phyloP scores from a whole-genome alignment of 2,329 filamentous ascomycete genomes.

The Claviceps arundinis region DNA sequence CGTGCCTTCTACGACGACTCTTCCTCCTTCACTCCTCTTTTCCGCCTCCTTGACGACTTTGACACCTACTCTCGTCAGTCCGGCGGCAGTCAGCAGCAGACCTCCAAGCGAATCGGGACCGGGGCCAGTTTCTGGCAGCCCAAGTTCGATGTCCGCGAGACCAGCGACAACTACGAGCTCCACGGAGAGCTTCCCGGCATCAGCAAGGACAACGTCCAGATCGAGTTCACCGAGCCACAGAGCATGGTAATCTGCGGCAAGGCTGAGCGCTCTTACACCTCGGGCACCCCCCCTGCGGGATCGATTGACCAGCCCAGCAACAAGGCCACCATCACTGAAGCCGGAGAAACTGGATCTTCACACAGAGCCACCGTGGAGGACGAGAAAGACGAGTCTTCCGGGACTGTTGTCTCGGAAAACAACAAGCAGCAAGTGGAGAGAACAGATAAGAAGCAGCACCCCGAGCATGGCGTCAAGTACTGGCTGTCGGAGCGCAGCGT shows the following conservation, averaged over 20 bases:
- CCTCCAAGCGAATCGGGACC: neutral
- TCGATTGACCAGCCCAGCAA: slow-evolving; percentile 25
- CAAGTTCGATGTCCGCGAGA: slow-evolving; percentile 61
- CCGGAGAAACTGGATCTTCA: slow-evolving; percentile 16
- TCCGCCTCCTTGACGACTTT: slow-evolving; percentile 46
- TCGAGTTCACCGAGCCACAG: slow-evolving; percentile 62
- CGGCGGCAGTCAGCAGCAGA: slow-evolving; percentile 4
- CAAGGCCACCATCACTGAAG: slow-evolving; percentile 24
- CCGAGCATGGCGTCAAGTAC: slow-evolving; percentile 36
- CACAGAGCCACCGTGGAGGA: slow-evolving; percentile 50
- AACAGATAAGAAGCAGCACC: slow-evolving; percentile 15
- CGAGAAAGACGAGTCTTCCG: slow-evolving; percentile 17
- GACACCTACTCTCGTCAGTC: slow-evolving; percentile 33
- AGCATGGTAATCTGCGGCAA: slow-evolving; percentile 55
- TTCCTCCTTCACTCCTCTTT: slow-evolving; percentile 36
- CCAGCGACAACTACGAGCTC: slow-evolving; percentile 51
- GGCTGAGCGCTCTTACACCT: slow-evolving; percentile 42
- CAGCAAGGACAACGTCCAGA: slow-evolving; percentile 54
- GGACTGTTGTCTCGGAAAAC: slow-evolving; percentile 6
- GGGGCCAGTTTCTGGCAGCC: slow-evolving; percentile 43
- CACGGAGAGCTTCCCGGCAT: slow-evolving; percentile 66
- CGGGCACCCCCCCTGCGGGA: slow-evolving; percentile 32
- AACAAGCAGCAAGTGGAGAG: slow-evolving; percentile 9
- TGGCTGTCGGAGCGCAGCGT: slow-evolving; percentile 52
- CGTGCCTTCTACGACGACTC: slow-evolving; percentile 36